Evolutionary conservation across 1,139 yeast genomes (phyloP).

Genomic region (Saccharomyces hybrid): DNA sequence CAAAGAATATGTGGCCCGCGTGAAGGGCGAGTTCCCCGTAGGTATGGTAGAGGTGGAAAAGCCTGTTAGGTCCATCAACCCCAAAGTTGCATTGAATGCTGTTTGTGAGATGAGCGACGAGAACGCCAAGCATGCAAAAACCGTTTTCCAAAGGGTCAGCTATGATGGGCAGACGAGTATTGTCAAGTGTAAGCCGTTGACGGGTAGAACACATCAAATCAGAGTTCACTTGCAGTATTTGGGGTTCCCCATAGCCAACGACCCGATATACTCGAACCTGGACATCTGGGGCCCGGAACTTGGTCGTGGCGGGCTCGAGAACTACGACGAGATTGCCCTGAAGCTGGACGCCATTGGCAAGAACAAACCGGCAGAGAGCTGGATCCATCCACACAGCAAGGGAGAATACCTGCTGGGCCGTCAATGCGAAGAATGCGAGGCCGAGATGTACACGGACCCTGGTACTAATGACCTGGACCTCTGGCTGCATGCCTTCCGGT

Average conservation of each 20-base stretch:
- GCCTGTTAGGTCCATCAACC: constrained; percentile 67
- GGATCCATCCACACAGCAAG: constrained; percentile 45
- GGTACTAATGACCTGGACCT: constrained; percentile 75
- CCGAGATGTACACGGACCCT: constrained; percentile 76
- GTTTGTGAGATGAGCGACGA: constrained; percentile 41
- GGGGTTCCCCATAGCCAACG: constrained; percentile 90
- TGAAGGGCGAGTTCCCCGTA: constrained; percentile 72
- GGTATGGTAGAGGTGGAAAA: constrained; percentile 48
- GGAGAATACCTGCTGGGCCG: constrained; percentile 59
- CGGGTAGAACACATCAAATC: constrained; percentile 94
- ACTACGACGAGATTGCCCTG: constrained; percentile 38
- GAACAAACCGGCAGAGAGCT: constrained; percentile 55
- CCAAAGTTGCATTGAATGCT: constrained; percentile 68
- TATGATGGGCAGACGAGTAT: constrained; percentile 50
- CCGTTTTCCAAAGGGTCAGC: constrained; percentile 35
- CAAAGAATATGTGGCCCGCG: constrained; percentile 83
- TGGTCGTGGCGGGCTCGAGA: constrained; percentile 52
- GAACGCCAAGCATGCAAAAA: constrained; percentile 56
- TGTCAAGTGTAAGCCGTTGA: constrained; percentile 73
- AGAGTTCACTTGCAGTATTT: constrained; percentile 82
- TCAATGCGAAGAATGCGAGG: constrained; percentile 56
- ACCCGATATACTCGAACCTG: constrained; percentile 75
- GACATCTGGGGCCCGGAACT: constrained; percentile 67
- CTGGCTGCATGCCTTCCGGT: constrained; percentile 84
- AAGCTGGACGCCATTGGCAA: constrained; percentile 62